Base-by-base conservation (phyloP, 345 rosid genomes). In the Populus tremula region DNA sequence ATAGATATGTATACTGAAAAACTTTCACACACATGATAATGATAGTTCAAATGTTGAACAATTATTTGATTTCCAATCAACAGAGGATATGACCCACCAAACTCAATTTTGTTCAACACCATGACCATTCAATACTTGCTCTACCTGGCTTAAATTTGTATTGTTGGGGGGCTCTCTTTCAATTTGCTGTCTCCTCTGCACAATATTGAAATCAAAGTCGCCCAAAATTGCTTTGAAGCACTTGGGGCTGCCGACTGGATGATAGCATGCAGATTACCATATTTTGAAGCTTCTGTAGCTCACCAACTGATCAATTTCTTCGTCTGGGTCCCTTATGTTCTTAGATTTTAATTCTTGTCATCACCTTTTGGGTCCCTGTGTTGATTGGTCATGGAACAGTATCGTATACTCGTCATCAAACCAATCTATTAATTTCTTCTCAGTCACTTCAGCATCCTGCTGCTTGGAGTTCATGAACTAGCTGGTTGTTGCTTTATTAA, bases 221-320 rank as follows among this genome's bases (percentile, higher is more conserved):
- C 36, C 53, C 12, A 45, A 35, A 49, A 35, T 50, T 45, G 63
- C 39, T 71, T 17, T 63, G 38, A 8, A 8, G n/a, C 14, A 59
- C 43, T 77, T 25, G 72, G n/a, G 11, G 36, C 21, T 79, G 77
- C 77, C 81, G 16, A 73, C 73, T 79, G 73, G 72, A 27, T 72
- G 61, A 72, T 54, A 47, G 61, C 29, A 61, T 70, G 54, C 56
- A 14, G 41, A n/a, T 29, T 27, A 27, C 35, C 76, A 53, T 54
- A 36, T 54, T 67, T 43, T 63, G 39, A 9, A 43, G 67, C 33
- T 20, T 41, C 23, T 73, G 81, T 66, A 53, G 70, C 47, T 73
- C 62, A 59, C 69, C 82, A 68, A 73, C 73, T 43, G 38, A 79
- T 68, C 62, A 36, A 27, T 69, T n/a, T 68, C 47, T 13, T 59